A percentile compares a stretch with the other conserved stretches of the same genome.
These are phyloP conservation scores for Kurtzmaniella fragi DNA, from an alignment of 805 yeast genomes.

Conservation along the genomic window DNA sequence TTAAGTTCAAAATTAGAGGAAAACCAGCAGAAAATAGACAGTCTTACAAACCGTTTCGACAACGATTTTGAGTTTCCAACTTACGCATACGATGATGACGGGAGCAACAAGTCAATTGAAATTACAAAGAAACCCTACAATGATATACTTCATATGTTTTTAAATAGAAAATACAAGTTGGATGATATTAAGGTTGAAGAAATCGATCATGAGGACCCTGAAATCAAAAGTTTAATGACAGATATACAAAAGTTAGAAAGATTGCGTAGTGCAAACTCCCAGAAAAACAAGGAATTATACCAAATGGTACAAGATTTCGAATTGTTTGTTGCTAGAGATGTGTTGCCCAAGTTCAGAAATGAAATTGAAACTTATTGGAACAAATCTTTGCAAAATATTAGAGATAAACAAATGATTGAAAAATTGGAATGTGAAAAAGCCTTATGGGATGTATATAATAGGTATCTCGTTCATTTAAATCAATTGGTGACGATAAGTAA, in stretches of 20 bases:
- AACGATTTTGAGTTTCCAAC: constrained; percentile 9
- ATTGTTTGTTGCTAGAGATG: constrained; percentile 16
- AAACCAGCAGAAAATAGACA: constrained; percentile 19
- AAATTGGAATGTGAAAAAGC: constrained; percentile 5
- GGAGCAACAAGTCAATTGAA: background rate
- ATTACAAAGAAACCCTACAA: background rate
- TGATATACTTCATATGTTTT: constrained; percentile 14
- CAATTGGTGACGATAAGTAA: constrained; percentile 7
- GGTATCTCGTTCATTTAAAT: constrained; percentile 5
- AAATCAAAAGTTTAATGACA: constrained; percentile 16
- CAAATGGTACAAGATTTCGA: constrained; percentile 24
- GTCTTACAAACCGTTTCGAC: constrained; percentile 20
- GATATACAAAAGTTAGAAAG: constrained; percentile 23
- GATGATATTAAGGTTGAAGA: constrained; percentile 9
- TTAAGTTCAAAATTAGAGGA: constrained; percentile 16
- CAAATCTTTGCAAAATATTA: constrained; percentile 3
- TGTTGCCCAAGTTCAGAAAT: constrained; percentile 24
- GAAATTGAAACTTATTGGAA: constrained; percentile 10
- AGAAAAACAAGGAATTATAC: constrained; percentile 19
- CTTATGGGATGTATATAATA: constrained; percentile 9
- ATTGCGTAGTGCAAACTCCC: constrained; percentile 13
- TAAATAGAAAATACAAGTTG: constrained; percentile 23
- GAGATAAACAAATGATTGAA: constrained; percentile 5
- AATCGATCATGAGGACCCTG: constrained; percentile 5
- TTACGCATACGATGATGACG: constrained; percentile 1